Evolutionary conservation across 345 rosid species (phyloP), one percentile per base, ranked within the genome.

Genomic region (Eucalyptus albens): DNA sequence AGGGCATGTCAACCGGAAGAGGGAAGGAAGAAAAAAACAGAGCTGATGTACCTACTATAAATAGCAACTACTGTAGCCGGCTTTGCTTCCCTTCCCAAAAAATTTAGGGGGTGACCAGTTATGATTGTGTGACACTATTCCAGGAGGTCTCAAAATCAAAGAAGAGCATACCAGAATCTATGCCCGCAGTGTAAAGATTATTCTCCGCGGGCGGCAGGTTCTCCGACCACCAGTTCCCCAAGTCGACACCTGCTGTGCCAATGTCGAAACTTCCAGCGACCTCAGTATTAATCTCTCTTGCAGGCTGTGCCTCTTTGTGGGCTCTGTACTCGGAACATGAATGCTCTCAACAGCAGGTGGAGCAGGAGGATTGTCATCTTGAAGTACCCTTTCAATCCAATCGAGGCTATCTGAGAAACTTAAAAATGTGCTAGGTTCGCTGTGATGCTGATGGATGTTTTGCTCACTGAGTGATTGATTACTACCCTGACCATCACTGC

Each of bases 141-240:
- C 91, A 92, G 87, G 94, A 89, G 86, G 88, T 89, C 56, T 92
- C 96, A 88, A 92, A 91, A 90, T 95, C 93, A 6, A 92, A 92
- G 3, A 72, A 92, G 14, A 86, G 85, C 91, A 91, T 88, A 90
- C 92, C 94, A 62, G 90, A 69, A 83, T 95, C 96, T 83, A 91
- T 55, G 55, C 90, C 90, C 9, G 80, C 24, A 87, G 93, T 45
- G 59, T 87, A 77, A 44, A 90, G 93, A 15, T 89, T 49, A 27
- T 67, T 85, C 85, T 90, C 91, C 8, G 86, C 91, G 42, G 88
- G 88, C 31, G 88, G 88, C 31, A 69, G 89, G 86, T 87, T 86
- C 56, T 90, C 94, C 3, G 82, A 55, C 88, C 90, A 87, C 93
- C 91, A 92, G 91, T 55, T 90, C 50, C 88, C 88, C 49, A 89